Evolutionary conservation across 2,329 filamentous ascomycete species (phyloP).

Genomic region (Alternaria longipes): DNA sequence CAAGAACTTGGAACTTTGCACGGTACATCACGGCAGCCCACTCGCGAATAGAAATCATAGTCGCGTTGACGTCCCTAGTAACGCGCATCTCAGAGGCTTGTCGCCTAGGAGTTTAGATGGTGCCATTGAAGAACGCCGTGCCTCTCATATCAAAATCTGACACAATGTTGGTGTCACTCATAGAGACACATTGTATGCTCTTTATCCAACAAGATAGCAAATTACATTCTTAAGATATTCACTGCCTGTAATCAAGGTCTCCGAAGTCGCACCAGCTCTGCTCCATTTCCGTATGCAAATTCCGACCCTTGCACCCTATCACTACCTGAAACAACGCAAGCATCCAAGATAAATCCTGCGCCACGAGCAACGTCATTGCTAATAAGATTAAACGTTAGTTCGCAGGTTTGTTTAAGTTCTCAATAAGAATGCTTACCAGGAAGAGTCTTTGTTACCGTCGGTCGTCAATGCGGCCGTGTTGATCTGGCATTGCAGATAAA

Average conservation of each 20-base stretch:
- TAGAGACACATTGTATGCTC: background rate
- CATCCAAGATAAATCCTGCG: constrained; percentile 22
- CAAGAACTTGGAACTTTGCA: constrained; percentile 20
- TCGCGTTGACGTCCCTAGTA: background rate
- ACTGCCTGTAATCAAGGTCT: constrained; percentile 4
- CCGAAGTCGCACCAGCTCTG: constrained; percentile 19
- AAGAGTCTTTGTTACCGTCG: constrained; percentile 14
- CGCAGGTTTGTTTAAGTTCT: background rate
- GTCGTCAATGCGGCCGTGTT: constrained; percentile 17
- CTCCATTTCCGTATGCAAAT: constrained; percentile 23
- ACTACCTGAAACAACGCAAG: constrained; percentile 19
- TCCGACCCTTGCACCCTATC: constrained; percentile 21
- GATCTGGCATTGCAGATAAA: constrained; percentile 20
- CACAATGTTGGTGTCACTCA: background rate
- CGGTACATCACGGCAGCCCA: too few relatives aligned
- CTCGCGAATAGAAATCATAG: background rate
- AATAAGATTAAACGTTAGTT: background rate
- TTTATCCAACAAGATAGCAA: background rate
- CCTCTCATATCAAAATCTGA: background rate
- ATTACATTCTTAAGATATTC: background rate
- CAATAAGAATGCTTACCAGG: constrained; percentile 17
- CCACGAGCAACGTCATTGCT: constrained; percentile 24
- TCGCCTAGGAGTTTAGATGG: background rate
- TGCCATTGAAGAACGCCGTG: background rate
- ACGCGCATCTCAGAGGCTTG: background rate